Base-by-base conservation (phyloP, 2,329 filamentous ascomycete genomes). In the Penicillium sp. region DNA sequence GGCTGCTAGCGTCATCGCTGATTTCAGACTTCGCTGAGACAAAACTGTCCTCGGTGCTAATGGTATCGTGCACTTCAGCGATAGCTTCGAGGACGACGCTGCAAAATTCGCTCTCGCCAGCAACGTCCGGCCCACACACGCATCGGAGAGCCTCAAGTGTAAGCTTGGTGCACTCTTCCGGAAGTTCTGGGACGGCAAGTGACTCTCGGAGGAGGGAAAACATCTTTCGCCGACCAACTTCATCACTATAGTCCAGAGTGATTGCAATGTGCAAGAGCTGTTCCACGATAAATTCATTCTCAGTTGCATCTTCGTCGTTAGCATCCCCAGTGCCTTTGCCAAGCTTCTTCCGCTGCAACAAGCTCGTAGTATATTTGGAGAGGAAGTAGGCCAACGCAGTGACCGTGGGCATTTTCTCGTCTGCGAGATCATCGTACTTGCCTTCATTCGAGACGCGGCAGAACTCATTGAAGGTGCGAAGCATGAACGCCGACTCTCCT, bases 211-310 rank as follows among this genome's bases (percentile, higher is more conserved):
- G 85, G 37, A 98, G 84, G 19, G 91, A 88, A 75, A 96, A 97
- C 93, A 99, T 98, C 80, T 97, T 96, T 60, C 94, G 85, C 66
- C 95, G 87, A 53, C 95, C 95, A 64, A 97, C 91, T 76, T 98
- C 95, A 73, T 99, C 95, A n/a, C 92, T 93, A 77, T 98, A 99
- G 77, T 99, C 95, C 54, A 98, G 85, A 1, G 92, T 96, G 61
- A 93, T 84, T 5, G 92, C 91, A 72, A 99, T 96, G 70, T 97
- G 90, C 38, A 99, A 87, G 59, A 99, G 83, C 73, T 99, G 96
- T 75, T 98, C 93, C 42, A 97, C 91, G 64, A 97, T 91, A 70
- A 99, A 99, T 76, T 98, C 94, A 69, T 93, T 89, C 74, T 97
- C 93, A 6, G 93, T 89, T 0, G 90, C 90, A 67, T 96, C 91